These are phyloP conservation scores for Rutstroemia sp. DNA, from an alignment of 2,329 filamentous ascomycete genomes.

Conservation along the genomic window DNA sequence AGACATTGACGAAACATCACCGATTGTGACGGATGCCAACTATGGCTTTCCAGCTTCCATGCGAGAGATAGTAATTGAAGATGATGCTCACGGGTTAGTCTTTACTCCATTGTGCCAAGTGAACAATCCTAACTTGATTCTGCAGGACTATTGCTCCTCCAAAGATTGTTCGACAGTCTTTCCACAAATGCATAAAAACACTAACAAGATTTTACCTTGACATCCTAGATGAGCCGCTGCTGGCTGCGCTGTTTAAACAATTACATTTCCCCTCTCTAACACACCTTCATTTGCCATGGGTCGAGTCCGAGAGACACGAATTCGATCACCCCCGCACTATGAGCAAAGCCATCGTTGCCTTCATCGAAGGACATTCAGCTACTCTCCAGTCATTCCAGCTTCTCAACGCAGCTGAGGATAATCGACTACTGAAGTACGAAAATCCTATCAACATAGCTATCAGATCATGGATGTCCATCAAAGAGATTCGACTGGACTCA, in stretches of 20 bases:
- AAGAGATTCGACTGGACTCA: slow-evolving; percentile 8
- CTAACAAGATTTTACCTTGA: slow-evolving; percentile 8
- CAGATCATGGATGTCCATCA: slow-evolving; percentile 7
- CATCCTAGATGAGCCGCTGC: slow-evolving; percentile 5
- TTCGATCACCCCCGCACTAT: slow-evolving; percentile 14
- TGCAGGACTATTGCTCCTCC: slow-evolving; percentile 2
- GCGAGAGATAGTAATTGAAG: slow-evolving; percentile 8
- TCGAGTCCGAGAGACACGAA: slow-evolving; percentile 6
- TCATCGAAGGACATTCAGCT: slow-evolving; percentile 2
- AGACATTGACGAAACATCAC: slow-evolving; percentile 5
- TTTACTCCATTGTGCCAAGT: background rate
- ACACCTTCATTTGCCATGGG: slow-evolving; percentile 8
- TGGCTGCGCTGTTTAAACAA: background rate
- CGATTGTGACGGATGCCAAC: background rate
- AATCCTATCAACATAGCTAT: slow-evolving; percentile 6
- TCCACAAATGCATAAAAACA: slow-evolving; percentile 1
- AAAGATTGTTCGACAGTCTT: slow-evolving; percentile 6
- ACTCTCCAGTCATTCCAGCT: slow-evolving; percentile 12
- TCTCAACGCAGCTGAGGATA: slow-evolving; percentile 9
- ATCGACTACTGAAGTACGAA: slow-evolving; percentile 8
- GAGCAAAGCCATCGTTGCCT: slow-evolving; percentile 13
- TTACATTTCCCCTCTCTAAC: slow-evolving; percentile 3
- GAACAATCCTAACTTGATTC: background rate
- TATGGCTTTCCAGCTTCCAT: slow-evolving; percentile 6
- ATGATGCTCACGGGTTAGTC: slow-evolving; percentile 8